A percentile compares a stretch with the other conserved stretches of the same genome.
Conservation (phyloP, 192 early-diverging fungal genomes). For the Dissophora ornata region DNA sequence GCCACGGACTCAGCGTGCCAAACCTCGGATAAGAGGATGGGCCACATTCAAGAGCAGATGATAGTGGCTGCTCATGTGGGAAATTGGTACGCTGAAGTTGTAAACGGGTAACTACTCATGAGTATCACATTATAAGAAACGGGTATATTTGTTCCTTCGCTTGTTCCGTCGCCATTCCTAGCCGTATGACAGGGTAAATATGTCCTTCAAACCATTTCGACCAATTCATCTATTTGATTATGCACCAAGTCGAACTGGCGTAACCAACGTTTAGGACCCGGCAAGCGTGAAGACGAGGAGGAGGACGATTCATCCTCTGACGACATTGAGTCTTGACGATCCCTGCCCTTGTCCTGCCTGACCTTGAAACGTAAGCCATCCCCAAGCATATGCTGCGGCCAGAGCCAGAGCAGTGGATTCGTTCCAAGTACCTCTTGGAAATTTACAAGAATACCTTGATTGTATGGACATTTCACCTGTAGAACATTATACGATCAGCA, state of each 20-base stretch:
- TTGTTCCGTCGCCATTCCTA: too few relatives aligned
- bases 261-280: background rate
- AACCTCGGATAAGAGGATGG: too few relatives aligned
- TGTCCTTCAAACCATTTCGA: constrained; percentile 15
- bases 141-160: too few relatives aligned
- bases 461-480: constrained; percentile 82
- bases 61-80: too few relatives aligned
- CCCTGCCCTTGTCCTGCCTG: constrained; percentile 20
- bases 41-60: too few relatives aligned
- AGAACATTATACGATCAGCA: too few relatives aligned
- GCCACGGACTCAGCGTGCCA: too few relatives aligned
- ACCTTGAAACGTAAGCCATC: constrained; percentile 75
- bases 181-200: too few relatives aligned
- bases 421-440: constrained; percentile 79
- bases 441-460: constrained; percentile 81
- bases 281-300: background rate
- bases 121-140: too few relatives aligned
- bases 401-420: constrained; percentile 78
- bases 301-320: constrained; percentile 8
- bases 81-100: too few relatives aligned
- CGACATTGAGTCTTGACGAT: background rate
- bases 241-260: background rate
- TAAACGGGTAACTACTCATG: too few relatives aligned
- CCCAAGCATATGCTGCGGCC: constrained; percentile 71
- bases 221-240: background rate